A percentile compares a stretch with the other conserved stretches of the same genome.
phyloP scores from a whole-genome alignment of 2,329 filamentous ascomycete genomes.

The Paecilomyces dactylethromorphus region DNA sequence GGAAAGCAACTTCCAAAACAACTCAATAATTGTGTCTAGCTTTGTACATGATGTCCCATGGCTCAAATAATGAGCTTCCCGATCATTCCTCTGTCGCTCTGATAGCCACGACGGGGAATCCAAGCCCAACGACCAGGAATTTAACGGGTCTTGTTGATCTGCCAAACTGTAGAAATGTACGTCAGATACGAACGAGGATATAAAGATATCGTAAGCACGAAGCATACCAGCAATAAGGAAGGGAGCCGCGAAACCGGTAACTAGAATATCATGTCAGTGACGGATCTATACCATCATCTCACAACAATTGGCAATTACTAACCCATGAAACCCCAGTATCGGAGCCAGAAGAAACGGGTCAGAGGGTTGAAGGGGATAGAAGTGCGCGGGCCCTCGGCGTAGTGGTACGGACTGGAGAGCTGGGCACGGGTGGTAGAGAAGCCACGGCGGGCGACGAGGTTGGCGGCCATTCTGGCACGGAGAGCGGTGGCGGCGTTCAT shows the following conservation, averaged over 20 bases:
- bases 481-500: constrained; percentile 68
- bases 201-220: neutral
- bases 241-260: constrained; percentile 51
- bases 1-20: constrained; percentile 10
- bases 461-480: constrained; percentile 59
- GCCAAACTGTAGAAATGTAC: constrained; percentile 50
- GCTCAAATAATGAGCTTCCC: constrained; percentile 12
- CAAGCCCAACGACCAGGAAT: constrained; percentile 9
- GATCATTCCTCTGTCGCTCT: constrained; percentile 6
- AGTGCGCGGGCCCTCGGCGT: constrained; percentile 88
- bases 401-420: constrained; percentile 90
- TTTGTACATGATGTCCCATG: constrained; percentile 33
- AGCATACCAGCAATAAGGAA: constrained; percentile 59
- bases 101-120: constrained; percentile 12
- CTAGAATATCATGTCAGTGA: constrained; percentile 41
- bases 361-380: constrained; percentile 97
- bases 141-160: constrained; percentile 57
- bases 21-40: constrained; percentile 27
- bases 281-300: neutral
- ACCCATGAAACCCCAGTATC: constrained; percentile 80
- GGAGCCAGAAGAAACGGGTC: constrained; percentile 73
- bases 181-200: constrained; percentile 16
- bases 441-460: constrained; percentile 75
- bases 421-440: constrained; percentile 88
- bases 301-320: constrained; percentile 20